These are phyloP conservation scores for Haemoproteus tartakovskyi DNA, from an alignment of 169 alveolate genomes.

Conservation along the genomic window DNA sequence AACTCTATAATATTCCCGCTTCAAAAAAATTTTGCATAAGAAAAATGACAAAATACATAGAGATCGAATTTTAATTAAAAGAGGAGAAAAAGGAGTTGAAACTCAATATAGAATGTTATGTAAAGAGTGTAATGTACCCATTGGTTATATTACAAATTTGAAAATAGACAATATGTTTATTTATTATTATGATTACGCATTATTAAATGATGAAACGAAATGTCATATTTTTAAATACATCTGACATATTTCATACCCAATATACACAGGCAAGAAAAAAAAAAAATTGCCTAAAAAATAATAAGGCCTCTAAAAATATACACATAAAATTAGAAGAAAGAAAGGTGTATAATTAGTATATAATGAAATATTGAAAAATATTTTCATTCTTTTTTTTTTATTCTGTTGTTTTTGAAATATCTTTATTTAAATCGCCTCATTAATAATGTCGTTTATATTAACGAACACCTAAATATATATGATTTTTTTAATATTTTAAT, in stretches of 20 bases:
- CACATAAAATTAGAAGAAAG: too few species aligned
- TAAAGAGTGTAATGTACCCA: slow-evolving; percentile 55
- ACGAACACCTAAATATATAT: too few species aligned
- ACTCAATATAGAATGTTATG: slow-evolving; percentile 42
- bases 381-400: neutral
- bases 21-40: slow-evolving; percentile 21
- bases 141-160: slow-evolving; percentile 31
- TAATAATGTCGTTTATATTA: too few species aligned
- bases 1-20: slow-evolving; percentile 47
- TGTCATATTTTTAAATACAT: slow-evolving; percentile 17
- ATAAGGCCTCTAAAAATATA: neutral
- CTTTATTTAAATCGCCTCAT: too few species aligned
- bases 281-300: too few species aligned
- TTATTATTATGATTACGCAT: slow-evolving; percentile 52
- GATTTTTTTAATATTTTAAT: too few species aligned
- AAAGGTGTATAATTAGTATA: too few species aligned
- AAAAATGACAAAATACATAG: slow-evolving; percentile 44
- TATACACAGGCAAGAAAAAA: neutral
- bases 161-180: slow-evolving; percentile 8
- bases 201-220: slow-evolving; percentile 28
- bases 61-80: slow-evolving; percentile 19
- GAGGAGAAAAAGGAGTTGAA: slow-evolving; percentile 21
- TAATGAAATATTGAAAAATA: neutral
- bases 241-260: neutral
- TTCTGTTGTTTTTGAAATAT: too few species aligned